Base-by-base conservation (phyloP, 805 yeast species). In the Jamesozyma hellenica region DNA sequence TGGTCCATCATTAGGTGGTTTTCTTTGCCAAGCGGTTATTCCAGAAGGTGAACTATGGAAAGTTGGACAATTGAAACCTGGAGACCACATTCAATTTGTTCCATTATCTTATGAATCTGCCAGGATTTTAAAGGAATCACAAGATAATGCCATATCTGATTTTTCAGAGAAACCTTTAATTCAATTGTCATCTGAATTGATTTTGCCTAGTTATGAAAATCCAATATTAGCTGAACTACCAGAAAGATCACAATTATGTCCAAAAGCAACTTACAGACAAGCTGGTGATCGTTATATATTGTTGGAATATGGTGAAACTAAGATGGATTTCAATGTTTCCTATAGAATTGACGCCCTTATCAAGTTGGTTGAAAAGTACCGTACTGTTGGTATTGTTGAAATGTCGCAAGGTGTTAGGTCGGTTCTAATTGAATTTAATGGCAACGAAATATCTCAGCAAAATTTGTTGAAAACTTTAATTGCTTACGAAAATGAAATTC, bases 361-460 rank as follows among this genome's bases (percentile, higher is more conserved):
- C 40, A 82, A 80, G 47, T 70, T 76, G 70, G 94, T 85, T 32
- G 65, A 68, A 34, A 66, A 67, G 19, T 72, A 77, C 48, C 68
- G 75, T 43, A 80, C 94, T 23, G 60, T 66, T 39, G 97, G 96
- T 41, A 80, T 90, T 43, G 75, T 85, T 42, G 97, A 92, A 63
- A 85, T 92, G 95, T 86, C 96, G 1, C 94, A 84, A 50, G 97
- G 97, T 66, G 97, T 92, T 26, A 73, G 97, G 56, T 88, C 97
- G 4, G 95, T 92, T 26, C 71, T 90, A 57, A 74, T 90, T 56
- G 95, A 90, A 62, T 92, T 67, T 58, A 79, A 85, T 57, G 84
- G 82, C 35, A 54, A 63, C 30, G 61, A 68, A 36, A 71, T 82
- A 30, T 56, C 74, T 16, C 97, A 90, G 65, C 48, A 64, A 30